Conservation (phyloP, 2,329 filamentous ascomycete species). For the Seiridium unicorne region DNA sequence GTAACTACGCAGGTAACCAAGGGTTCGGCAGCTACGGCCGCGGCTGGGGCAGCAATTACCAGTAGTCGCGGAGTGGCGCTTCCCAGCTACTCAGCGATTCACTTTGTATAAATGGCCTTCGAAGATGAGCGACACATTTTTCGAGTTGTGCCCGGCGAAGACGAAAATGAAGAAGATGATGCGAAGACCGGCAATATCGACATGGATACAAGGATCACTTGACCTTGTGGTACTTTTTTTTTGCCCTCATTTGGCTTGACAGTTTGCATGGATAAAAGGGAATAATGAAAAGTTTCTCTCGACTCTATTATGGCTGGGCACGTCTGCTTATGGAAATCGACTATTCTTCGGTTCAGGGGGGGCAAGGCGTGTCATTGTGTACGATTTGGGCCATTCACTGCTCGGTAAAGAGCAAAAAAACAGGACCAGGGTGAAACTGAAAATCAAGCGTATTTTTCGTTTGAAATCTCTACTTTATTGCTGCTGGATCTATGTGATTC, state of each 20-base stretch:
- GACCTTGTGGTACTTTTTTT: background rate
- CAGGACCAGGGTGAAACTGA: conserved; percentile 24
- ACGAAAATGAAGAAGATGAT: background rate
- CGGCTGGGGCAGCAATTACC: conserved; percentile 62
- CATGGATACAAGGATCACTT: background rate
- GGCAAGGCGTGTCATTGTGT: conserved; percentile 4
- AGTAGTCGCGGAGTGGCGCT: conserved; percentile 17
- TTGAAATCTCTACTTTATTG: background rate
- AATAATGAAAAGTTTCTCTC: conserved; percentile 6
- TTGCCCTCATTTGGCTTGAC: conserved; percentile 5
- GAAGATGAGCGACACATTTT: background rate
- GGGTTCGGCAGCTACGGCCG: conserved; percentile 46
- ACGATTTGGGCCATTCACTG: conserved; percentile 6
- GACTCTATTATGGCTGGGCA: conserved; percentile 2
- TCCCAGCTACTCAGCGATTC: background rate
- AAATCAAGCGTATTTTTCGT: conserved; percentile 6
- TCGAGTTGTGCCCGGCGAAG: background rate
- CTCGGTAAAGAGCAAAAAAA: conserved; percentile 3
- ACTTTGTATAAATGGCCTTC: conserved; percentile 1
- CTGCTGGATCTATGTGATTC: background rate
- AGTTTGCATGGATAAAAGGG: conserved; percentile 2
- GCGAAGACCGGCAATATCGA: background rate
- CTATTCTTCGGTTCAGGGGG: background rate
- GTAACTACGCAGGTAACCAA: conserved; percentile 46
- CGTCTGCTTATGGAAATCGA: background rate